Conservation (phyloP, 148 eudicot genomes). For the Chenopodium suecicum region DNA sequence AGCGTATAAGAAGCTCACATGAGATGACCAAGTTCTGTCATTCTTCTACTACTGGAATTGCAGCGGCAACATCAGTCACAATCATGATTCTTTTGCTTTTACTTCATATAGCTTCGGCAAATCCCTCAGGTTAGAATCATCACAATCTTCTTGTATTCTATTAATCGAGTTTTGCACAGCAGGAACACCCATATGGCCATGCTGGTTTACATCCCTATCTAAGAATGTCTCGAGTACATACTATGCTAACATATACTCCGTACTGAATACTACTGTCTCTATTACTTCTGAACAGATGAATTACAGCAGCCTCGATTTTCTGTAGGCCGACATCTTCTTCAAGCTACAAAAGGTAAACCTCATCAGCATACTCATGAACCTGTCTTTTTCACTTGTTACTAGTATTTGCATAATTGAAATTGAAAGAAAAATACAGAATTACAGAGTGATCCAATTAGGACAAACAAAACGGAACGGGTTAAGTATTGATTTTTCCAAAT, state of each 20-base stretch:
- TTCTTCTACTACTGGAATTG: not conserved
- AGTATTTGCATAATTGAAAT: not conserved
- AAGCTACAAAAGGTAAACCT: constrained; percentile 17
- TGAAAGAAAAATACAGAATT: not conserved
- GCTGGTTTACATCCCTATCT: not conserved
- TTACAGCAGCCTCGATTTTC: not conserved
- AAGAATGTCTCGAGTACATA: not conserved
- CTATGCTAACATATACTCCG: not conserved
- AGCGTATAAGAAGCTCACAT: not conserved
- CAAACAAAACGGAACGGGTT: too few species aligned
- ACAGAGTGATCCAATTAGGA: too few species aligned
- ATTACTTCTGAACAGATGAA: constrained; percentile 1
- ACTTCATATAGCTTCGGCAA: not conserved
- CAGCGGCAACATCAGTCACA: not conserved
- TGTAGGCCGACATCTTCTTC: constrained; percentile 26
- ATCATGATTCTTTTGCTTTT: not conserved
- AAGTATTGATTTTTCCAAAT: not conserved
- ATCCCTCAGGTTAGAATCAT: constrained; percentile 8
- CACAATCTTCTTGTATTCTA: too few species aligned
- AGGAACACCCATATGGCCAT: not conserved
- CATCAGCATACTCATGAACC: not conserved
- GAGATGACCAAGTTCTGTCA: not conserved
- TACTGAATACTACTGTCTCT: not conserved
- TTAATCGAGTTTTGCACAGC: not conserved
- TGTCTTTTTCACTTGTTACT: not conserved